Conservation (phyloP, 2,329 filamentous ascomycete species). For the Diaporthe vaccinii region DNA sequence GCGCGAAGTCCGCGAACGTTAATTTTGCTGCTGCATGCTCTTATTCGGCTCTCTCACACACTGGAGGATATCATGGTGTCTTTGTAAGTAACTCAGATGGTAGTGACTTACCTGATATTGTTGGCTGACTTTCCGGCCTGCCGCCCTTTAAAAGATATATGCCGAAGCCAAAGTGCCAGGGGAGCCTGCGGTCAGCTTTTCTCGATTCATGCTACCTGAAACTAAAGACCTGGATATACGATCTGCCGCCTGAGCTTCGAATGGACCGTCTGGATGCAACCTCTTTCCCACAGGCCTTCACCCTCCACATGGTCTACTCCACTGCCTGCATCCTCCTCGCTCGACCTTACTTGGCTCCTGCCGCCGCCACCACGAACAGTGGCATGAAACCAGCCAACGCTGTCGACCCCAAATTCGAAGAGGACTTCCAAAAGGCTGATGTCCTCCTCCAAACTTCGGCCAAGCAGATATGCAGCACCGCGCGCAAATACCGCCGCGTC, state of each 20-base stretch:
- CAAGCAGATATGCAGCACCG: constrained; percentile 5
- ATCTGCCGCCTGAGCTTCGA: neutral
- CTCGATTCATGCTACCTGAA: neutral
- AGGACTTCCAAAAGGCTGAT: neutral
- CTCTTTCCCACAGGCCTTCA: neutral
- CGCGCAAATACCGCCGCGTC: neutral
- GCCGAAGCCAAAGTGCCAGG: neutral
- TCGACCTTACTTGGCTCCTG: neutral
- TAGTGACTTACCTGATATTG: rapidly evolving
- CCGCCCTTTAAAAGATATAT: neutral
- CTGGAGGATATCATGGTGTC: neutral
- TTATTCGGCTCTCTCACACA: neutral
- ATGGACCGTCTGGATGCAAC: neutral
- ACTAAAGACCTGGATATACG: neutral
- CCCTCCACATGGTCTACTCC: constrained; percentile 1
- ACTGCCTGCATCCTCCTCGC: constrained; percentile 3
- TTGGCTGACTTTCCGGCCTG: neutral
- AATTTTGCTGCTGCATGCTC: neutral
- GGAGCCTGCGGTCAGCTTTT: neutral
- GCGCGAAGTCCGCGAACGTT: neutral
- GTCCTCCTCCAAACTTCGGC: neutral
- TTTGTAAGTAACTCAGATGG: neutral
- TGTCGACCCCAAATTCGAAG: neutral
- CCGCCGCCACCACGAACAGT: neutral
- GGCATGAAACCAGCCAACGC: neutral